Percentiles rank a stretch among this genome's conserved stretches.
Evolutionary conservation across 2,329 filamentous ascomycete genomes (phyloP).

Genomic region (Clarireedia homoeocarpa): DNA sequence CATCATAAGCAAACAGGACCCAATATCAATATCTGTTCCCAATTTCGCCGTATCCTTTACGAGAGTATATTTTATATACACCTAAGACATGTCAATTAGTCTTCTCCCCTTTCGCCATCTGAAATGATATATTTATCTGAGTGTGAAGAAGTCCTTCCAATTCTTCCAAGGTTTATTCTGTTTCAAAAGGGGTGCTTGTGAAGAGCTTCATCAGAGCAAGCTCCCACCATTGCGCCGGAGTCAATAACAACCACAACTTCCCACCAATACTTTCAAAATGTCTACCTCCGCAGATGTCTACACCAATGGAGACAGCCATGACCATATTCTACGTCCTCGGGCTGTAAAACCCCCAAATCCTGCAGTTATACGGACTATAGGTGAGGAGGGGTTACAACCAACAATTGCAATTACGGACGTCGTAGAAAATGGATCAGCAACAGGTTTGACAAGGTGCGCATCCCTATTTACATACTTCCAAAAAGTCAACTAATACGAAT

Average conservation of each 20-base stretch:
- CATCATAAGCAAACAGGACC: too few species aligned
- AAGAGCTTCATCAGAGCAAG: not conserved
- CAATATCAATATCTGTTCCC: too few species aligned
- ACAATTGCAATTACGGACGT: conserved; percentile 10
- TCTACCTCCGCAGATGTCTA: conserved; percentile 25
- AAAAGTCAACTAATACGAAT: conserved; percentile 12
- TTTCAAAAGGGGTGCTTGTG: conserved; percentile 7
- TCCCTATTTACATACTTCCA: not conserved
- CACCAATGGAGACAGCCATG: conserved; percentile 23
- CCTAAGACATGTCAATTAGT: not conserved
- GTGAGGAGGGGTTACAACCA: conserved; percentile 19
- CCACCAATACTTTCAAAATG: conserved; percentile 16
- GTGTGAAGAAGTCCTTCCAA: not conserved
- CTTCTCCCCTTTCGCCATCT: not conserved
- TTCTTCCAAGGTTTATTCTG: not conserved
- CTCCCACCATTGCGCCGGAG: not conserved
- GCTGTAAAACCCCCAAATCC: conserved; percentile 23
- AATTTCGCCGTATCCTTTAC: not conserved
- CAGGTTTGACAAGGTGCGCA: conserved; percentile 10
- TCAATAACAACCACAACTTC: too few species aligned
- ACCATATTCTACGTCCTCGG: conserved; percentile 27
- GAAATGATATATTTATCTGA: conserved; percentile 1
- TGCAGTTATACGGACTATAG: conserved; percentile 20
- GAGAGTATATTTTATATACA: too few species aligned
- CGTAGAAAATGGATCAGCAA: conserved; percentile 17